Evolutionary conservation across 2,329 filamentous ascomycete species (phyloP).

Genomic region (Metarhizium robertsii): DNA sequence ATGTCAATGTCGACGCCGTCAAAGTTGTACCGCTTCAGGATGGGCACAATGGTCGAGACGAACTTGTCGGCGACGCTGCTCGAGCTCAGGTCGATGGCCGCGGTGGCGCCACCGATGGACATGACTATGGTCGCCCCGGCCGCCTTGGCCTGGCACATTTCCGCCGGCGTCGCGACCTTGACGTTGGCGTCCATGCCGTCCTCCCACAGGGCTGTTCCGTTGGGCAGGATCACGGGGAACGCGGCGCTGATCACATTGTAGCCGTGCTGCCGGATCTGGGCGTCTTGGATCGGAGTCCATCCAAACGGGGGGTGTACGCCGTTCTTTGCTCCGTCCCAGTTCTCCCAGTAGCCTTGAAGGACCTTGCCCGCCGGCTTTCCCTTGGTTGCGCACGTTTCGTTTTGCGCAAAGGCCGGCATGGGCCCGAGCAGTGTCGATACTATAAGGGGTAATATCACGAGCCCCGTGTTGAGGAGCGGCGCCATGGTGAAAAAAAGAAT

Average conservation of each 20-base stretch:
- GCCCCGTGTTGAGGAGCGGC: no score
- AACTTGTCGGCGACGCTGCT: slow-evolving; percentile 23
- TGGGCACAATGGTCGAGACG: slow-evolving; percentile 23
- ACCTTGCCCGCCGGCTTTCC: slow-evolving; percentile 23
- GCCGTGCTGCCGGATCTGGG: slow-evolving; percentile 18
- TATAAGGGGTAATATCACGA: neutral
- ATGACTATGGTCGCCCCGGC: slow-evolving; percentile 23
- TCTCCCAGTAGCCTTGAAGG: slow-evolving; percentile 27
- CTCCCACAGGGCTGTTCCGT: slow-evolving; percentile 23
- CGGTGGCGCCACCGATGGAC: slow-evolving; percentile 25
- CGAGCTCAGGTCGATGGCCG: slow-evolving; percentile 22
- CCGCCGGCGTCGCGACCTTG: slow-evolving; percentile 19
- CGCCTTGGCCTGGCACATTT: slow-evolving; percentile 25
- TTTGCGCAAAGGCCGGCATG: slow-evolving; percentile 8
- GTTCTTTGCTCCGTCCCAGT: slow-evolving; percentile 24
- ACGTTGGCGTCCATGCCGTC: slow-evolving; percentile 23
- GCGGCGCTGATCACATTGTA: slow-evolving; percentile 26
- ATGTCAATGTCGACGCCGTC: slow-evolving; percentile 28
- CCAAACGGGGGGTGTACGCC: slow-evolving; percentile 24
- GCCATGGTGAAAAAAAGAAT: no score
- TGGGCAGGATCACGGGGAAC: slow-evolving; percentile 23
- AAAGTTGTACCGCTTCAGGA: slow-evolving; percentile 25
- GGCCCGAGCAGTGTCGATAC: neutral
- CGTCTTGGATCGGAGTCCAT: slow-evolving; percentile 22
- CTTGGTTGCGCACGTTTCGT: slow-evolving; percentile 20